Conservation (phyloP, 305 asterid genomes). For the Euphrasia arctica region DNA sequence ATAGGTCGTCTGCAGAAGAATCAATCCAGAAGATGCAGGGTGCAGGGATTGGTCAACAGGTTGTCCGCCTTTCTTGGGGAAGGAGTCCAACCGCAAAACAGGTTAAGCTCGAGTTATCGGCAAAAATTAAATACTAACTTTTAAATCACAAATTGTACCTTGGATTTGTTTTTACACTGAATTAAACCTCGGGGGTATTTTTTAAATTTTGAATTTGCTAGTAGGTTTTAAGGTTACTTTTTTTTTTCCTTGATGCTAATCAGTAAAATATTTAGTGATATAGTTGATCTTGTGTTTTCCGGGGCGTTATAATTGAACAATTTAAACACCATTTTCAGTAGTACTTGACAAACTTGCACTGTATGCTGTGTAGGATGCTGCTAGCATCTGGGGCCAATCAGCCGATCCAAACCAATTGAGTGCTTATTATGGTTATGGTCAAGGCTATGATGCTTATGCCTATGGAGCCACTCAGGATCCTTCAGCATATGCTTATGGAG, state of each 20-base stretch:
- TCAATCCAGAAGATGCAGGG: slow-evolving; percentile 93
- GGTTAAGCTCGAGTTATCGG: slow-evolving; percentile 42
- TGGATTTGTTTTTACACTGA: neutral
- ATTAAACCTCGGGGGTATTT: neutral
- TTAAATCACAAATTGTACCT: neutral
- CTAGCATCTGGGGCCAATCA: slow-evolving; percentile 70
- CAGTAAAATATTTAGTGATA: slow-evolving; percentile 4
- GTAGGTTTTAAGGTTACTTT: neutral
- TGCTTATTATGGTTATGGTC: slow-evolving; percentile 91
- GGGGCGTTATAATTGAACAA: neutral
- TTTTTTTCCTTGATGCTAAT: neutral
- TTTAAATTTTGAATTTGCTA: neutral
- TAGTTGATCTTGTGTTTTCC: neutral
- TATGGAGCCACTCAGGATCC: slow-evolving; percentile 85
- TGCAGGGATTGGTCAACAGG: slow-evolving; percentile 78
- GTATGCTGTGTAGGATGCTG: slow-evolving; percentile 50
- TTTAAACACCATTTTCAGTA: slow-evolving; percentile 10
- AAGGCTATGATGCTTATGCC: slow-evolving; percentile 88
- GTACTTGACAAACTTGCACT: slow-evolving; percentile 14
- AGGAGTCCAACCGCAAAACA: slow-evolving; percentile 77
- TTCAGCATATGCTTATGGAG: slow-evolving; percentile 70
- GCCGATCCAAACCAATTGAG: slow-evolving; percentile 76
- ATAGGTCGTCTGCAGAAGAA: slow-evolving; percentile 87
- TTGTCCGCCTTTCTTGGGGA: slow-evolving; percentile 94
- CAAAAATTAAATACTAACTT: too few relatives aligned